Conservation (phyloP, 805 yeast genomes). For the Candida tibetensis region DNA sequence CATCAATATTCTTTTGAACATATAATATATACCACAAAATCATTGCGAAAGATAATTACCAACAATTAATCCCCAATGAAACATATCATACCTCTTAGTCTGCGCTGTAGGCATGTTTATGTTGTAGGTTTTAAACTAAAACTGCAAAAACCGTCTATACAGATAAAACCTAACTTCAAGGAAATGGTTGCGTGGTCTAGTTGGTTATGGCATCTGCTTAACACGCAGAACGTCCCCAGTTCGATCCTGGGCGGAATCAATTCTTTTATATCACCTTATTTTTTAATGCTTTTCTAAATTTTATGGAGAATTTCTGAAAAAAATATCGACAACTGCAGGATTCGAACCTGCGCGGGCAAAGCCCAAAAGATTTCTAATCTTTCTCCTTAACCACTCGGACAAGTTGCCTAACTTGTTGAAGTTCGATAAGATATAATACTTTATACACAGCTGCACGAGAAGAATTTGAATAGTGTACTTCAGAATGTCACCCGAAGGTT, state of each 20-base stretch:
- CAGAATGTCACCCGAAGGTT: slow-evolving; percentile 15
- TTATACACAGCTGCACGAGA: neutral
- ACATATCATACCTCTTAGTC: too few species aligned
- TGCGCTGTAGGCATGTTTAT: too few species aligned
- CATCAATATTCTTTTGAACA: too few species aligned
- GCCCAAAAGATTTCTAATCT: slow-evolving; percentile 43
- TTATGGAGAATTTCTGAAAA: slow-evolving; percentile 22
- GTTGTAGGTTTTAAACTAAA: too few species aligned
- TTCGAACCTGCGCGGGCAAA: slow-evolving; percentile 50
- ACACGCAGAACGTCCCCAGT: slow-evolving; percentile 99
- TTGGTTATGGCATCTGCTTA: slow-evolving; percentile 99
- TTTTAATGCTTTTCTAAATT: too few species aligned
- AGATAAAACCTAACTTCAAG: too few species aligned
- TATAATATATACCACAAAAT: too few species aligned
- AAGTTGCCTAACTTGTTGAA: slow-evolving; percentile 25
- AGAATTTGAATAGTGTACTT: neutral
- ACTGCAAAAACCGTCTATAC: too few species aligned
- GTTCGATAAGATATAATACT: neutral
- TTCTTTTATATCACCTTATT: neutral
- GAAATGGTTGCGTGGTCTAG: slow-evolving; percentile 93
- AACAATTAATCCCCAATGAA: too few species aligned
- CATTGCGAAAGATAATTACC: too few species aligned
- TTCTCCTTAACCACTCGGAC: slow-evolving; percentile 71
- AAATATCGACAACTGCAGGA: slow-evolving; percentile 68
- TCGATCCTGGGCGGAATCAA: slow-evolving; percentile 99